Conservation (phyloP, 495 filamentous ascomycete species). For the Hyaloscypha finlandica region DNA sequence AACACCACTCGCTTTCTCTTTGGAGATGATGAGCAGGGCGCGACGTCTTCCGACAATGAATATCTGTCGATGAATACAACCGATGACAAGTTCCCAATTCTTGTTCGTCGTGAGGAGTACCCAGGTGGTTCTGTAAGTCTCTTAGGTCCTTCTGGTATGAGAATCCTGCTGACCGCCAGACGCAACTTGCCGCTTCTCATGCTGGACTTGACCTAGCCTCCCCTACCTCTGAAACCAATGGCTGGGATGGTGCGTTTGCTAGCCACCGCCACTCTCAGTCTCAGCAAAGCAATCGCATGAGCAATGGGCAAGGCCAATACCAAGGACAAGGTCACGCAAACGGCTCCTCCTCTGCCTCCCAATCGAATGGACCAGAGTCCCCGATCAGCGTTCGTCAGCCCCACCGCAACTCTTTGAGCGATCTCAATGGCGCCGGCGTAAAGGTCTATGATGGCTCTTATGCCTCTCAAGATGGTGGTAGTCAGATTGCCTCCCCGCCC, state of each 20-base stretch:
- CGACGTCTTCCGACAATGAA: slow-evolving; percentile 63
- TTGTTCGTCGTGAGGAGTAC: slow-evolving; percentile 29
- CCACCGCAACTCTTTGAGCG: slow-evolving; percentile 58
- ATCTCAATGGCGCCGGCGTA: not conserved
- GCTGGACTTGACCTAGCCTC: slow-evolving; percentile 80
- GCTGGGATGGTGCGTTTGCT: slow-evolving; percentile 61
- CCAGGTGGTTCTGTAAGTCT: slow-evolving; percentile 27
- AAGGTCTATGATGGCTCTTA: slow-evolving; percentile 44
- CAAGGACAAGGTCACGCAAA: slow-evolving; percentile 31
- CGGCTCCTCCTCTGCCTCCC: slow-evolving; percentile 20
- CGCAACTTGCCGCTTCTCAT: slow-evolving; percentile 76
- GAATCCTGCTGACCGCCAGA: slow-evolving; percentile 31
- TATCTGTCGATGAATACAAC: slow-evolving; percentile 72
- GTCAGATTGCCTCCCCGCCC: slow-evolving; percentile 41
- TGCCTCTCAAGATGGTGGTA: slow-evolving; percentile 33
- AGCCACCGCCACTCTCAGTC: slow-evolving; percentile 63
- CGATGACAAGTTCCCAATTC: slow-evolving; percentile 75
- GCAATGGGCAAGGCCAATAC: slow-evolving; percentile 35
- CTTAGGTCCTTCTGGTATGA: slow-evolving; percentile 19
- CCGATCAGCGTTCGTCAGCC: slow-evolving; percentile 48
- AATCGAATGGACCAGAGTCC: slow-evolving; percentile 28
- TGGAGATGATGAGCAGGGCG: slow-evolving; percentile 67
- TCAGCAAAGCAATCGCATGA: slow-evolving; percentile 81
- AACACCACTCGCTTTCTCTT: slow-evolving; percentile 84
- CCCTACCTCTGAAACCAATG: slow-evolving; percentile 62